Evolutionary conservation across 164 flowering plant genomes (phyloP), one percentile per base, ranked within the genome.

Genomic region (Chimonanthus praecox): DNA sequence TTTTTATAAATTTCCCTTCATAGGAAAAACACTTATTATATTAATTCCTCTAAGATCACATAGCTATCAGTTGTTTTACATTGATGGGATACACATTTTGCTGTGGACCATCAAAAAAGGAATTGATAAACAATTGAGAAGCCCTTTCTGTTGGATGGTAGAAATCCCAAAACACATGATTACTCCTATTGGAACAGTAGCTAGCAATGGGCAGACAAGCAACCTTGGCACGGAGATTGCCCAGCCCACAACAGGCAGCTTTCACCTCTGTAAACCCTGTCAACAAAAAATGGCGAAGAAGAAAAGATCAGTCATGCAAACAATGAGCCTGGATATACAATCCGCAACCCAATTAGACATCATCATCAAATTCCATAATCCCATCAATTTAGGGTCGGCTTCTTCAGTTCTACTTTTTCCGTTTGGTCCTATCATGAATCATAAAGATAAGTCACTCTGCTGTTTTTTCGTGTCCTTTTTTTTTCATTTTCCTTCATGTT

Each of bases 241-340:
- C 98, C 4, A 84, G 66, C 44, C 98, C 98, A 80, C 98, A 94
- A 76, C 98, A 92, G 3, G 97, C 97, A 16, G 92, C 81, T 77
- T 86, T 87, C 16, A 87, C 87, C 78, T 88, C 91, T 2, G 67
- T 79, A 73, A 92, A 94, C 2, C 92, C 94, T 94, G 88, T 65
- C 76, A 58, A 16, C 0, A 7, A 8, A 64, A 4, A 68, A 6
- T 33, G 33, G 33, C 33, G 33, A 33, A 33, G 33, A 33, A 44
- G 21, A 58, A n/a, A 13, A 75, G 64, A 62, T 15, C 48, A 33
- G 13, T 8, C 10, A 1, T 8, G 20, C 33, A 33, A 33, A 33
- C 33, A 33, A 33, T 33, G 33, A 33, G 33, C 33, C 33, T 33
- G 33, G 33, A 33, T 33, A 33, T 33, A 33, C 33, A 33, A 33